phyloP scores from a whole-genome alignment of 257 asterid genomes.

The Vinca minor region DNA sequence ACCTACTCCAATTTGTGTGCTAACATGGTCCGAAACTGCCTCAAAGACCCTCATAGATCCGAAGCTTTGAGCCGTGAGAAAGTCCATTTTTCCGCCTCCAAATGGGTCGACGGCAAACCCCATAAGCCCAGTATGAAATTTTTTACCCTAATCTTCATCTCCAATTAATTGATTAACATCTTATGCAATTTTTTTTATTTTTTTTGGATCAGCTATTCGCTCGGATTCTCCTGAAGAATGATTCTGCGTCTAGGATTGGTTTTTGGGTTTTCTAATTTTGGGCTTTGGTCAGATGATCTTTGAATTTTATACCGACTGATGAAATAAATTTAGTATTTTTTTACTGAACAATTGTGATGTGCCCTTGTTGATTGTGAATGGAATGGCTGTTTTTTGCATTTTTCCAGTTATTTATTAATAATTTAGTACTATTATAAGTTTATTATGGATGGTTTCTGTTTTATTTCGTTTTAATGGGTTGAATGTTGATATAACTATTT shows the following conservation, averaged over 20 bases:
- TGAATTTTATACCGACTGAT: no score
- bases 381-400: background rate
- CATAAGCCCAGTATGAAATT: background rate
- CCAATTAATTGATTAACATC: no score
- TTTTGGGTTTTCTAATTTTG: no score
- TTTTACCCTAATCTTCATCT: background rate
- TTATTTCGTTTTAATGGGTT: no score
- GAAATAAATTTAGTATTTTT: no score
- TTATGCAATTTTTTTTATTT: no score
- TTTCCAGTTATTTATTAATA: no score
- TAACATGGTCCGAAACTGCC: conserved; percentile 73
- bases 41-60: conserved; percentile 68
- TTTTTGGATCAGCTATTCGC: conserved; percentile 24
- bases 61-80: conserved; percentile 31
- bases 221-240: conserved; percentile 30
- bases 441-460: no score
- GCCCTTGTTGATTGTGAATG: background rate
- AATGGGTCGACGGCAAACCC: conserved; percentile 45
- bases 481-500: no score
- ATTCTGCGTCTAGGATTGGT: conserved; percentile 1
- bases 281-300: background rate
- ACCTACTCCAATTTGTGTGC: conserved; percentile 84
- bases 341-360: background rate
- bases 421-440: no score
- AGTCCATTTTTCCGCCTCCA: conserved; percentile 1